phyloP scores from a whole-genome alignment of 106 monocot species.

The Phalaenopsis aphrodite region DNA sequence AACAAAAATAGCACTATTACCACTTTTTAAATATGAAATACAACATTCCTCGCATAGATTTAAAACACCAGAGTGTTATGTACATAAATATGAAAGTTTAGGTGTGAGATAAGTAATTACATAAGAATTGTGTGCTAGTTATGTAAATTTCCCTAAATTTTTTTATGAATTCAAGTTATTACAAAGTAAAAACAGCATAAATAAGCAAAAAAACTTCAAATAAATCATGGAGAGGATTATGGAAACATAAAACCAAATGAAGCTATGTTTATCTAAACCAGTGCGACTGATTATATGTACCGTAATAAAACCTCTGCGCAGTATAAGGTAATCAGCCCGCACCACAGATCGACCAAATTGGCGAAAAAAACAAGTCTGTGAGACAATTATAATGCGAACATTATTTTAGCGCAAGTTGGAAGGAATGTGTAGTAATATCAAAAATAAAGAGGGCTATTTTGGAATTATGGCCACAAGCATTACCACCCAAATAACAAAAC shows the following conservation, averaged over 20 bases:
- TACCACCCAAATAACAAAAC: conserved; percentile 81
- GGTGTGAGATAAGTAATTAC: too few relatives aligned
- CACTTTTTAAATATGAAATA: too few relatives aligned
- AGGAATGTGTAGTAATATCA: neutral
- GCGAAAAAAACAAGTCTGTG: conserved; percentile 86
- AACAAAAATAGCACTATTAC: too few relatives aligned
- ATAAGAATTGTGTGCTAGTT: too few relatives aligned
- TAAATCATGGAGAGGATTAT: neutral
- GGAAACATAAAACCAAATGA: neutral
- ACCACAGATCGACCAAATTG: conserved; percentile 88
- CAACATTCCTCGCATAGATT: too few relatives aligned
- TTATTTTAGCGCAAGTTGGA: neutral
- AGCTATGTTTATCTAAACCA: neutral
- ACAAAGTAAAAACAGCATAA: neutral
- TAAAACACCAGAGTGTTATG: too few relatives aligned
- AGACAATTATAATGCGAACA: conserved; percentile 2
- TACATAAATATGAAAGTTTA: too few relatives aligned
- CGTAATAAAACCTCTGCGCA: conserved; percentile 83
- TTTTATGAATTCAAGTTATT: neutral
- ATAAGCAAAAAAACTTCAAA: neutral
- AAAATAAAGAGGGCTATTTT: neutral
- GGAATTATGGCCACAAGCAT: neutral
- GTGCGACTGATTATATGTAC: conserved; percentile 21
- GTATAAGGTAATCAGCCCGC: conserved; percentile 88
- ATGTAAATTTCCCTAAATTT: too few relatives aligned